A percentile compares a stretch with the other conserved stretches of the same genome.
phyloP scores from a whole-genome alignment of 305 asterid genomes.

The Fraxinus greggii region DNA sequence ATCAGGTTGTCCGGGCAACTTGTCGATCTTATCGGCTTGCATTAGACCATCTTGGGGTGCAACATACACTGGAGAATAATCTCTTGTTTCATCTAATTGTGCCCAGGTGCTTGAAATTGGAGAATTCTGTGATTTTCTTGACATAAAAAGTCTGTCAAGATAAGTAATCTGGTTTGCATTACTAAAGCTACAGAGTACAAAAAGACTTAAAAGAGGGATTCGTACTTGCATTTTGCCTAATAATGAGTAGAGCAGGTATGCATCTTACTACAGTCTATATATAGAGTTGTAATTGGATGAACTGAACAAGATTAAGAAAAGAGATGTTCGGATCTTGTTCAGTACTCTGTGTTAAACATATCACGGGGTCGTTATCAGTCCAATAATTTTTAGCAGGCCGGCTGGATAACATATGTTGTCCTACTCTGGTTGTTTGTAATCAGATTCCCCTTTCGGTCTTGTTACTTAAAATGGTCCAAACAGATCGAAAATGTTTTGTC shows the following conservation, averaged over 20 bases:
- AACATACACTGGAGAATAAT: constrained; percentile 20
- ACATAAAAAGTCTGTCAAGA: constrained; percentile 19
- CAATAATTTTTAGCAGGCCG: neutral
- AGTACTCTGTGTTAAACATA: neutral
- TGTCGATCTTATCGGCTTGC: constrained; percentile 37
- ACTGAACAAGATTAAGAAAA: neutral
- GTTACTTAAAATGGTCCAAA: neutral
- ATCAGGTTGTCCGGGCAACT: constrained; percentile 54
- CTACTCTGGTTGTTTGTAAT: neutral
- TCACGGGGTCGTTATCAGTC: neutral
- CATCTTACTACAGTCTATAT: neutral
- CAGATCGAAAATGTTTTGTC: neutral
- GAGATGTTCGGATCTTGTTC: neutral
- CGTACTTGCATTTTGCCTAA: neutral
- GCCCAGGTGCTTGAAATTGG: constrained; percentile 16
- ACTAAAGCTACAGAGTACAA: neutral
- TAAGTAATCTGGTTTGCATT: constrained; percentile 24
- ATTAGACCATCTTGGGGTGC: constrained; percentile 43
- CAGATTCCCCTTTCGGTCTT: neutral
- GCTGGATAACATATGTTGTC: neutral
- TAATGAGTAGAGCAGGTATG: neutral
- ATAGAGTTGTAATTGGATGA: neutral
- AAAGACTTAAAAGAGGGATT: neutral
- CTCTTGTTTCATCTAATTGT: constrained; percentile 1
- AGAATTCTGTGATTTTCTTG: constrained; percentile 15